Evolutionary conservation across 179 eudicot genomes (phyloP).

Genomic region (Dionaea muscipula): DNA sequence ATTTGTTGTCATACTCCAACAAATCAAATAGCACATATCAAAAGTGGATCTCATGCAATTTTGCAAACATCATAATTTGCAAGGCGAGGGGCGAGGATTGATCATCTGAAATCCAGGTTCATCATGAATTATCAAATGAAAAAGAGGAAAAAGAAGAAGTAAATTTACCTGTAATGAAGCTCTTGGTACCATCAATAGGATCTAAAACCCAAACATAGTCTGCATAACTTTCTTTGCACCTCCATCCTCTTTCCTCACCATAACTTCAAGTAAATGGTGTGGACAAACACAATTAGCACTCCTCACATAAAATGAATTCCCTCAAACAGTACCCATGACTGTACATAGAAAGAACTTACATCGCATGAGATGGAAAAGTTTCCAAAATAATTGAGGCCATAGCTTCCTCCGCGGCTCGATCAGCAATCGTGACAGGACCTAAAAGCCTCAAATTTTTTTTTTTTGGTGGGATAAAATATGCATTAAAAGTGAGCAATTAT

Average conservation of each 20-base stretch:
- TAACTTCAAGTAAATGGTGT: slow-evolving; percentile 36
- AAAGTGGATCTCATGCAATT: not conserved
- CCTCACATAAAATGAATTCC: too few species aligned
- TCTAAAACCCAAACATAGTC: slow-evolving; percentile 95
- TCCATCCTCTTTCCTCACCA: slow-evolving; percentile 97
- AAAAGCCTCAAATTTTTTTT: not conserved
- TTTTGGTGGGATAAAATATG: not conserved
- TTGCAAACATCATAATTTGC: not conserved
- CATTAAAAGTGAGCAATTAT: not conserved
- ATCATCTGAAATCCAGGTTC: not conserved
- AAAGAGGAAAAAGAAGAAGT: not conserved
- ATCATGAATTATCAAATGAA: too few species aligned
- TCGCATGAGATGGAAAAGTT: slow-evolving; percentile 64
- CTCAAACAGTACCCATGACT: too few species aligned
- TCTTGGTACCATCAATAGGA: slow-evolving; percentile 96
- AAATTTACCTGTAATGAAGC: slow-evolving; percentile 78
- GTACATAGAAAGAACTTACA: slow-evolving; percentile 37
- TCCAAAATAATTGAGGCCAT: slow-evolving; percentile 56
- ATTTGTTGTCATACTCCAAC: not conserved
- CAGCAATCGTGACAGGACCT: slow-evolving; percentile 98
- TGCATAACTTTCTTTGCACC: slow-evolving; percentile 61
- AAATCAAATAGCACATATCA: not conserved
- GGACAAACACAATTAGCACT: not conserved
- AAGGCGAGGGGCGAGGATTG: too few species aligned
- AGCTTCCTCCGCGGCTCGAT: slow-evolving; percentile 78